A percentile compares a stretch with the other conserved stretches of the same genome.
These are phyloP conservation scores for Cadophora sp. DNA, from an alignment of 2,329 filamentous ascomycete genomes.

Conservation along the genomic window DNA sequence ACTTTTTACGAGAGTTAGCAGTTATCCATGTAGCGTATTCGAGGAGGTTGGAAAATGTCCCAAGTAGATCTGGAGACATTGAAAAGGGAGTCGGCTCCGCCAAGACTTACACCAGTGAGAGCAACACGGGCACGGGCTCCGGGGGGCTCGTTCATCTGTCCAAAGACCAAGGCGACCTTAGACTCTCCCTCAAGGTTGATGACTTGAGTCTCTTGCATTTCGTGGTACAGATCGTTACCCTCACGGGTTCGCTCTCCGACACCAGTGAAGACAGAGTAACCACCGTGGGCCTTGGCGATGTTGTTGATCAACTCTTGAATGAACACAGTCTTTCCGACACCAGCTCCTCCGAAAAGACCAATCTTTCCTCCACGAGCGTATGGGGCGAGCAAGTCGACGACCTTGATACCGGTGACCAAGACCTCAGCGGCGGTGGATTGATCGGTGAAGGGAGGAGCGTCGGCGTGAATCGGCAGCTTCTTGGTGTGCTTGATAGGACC, in stretches of 20 bases:
- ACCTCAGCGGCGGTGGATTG: slow-evolving; percentile 97
- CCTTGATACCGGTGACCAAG: slow-evolving; percentile 99
- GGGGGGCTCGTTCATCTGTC: slow-evolving; percentile 99
- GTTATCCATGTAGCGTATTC: neutral
- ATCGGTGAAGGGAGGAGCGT: slow-evolving; percentile 89
- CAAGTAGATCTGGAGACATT: neutral
- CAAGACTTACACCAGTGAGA: slow-evolving; percentile 71
- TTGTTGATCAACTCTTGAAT: slow-evolving; percentile 99
- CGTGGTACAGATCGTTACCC: slow-evolving; percentile 99
- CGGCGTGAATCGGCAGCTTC: slow-evolving; percentile 89
- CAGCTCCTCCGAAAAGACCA: slow-evolving; percentile 99
- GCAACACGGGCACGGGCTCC: slow-evolving; percentile 99
- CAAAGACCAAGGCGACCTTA: slow-evolving; percentile 99
- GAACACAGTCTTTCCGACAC: slow-evolving; percentile 99
- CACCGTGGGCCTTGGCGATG: slow-evolving; percentile 99
- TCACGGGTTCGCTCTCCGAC: slow-evolving; percentile 99
- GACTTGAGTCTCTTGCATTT: slow-evolving; percentile 99
- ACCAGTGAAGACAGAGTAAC: slow-evolving; percentile 99
- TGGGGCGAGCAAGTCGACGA: slow-evolving; percentile 97
- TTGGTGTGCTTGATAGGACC: slow-evolving; percentile 95
- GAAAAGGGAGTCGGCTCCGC: neutral
- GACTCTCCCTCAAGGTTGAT: slow-evolving; percentile 99
- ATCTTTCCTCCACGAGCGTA: slow-evolving; percentile 99
- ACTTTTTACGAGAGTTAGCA: neutral
- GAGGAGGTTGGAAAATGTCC: neutral